A percentile compares a stretch with the other conserved stretches of the same genome.
These are phyloP conservation scores for Fusarium protoensiforme DNA, from an alignment of 2,329 filamentous ascomycete species.

Conservation along the genomic window DNA sequence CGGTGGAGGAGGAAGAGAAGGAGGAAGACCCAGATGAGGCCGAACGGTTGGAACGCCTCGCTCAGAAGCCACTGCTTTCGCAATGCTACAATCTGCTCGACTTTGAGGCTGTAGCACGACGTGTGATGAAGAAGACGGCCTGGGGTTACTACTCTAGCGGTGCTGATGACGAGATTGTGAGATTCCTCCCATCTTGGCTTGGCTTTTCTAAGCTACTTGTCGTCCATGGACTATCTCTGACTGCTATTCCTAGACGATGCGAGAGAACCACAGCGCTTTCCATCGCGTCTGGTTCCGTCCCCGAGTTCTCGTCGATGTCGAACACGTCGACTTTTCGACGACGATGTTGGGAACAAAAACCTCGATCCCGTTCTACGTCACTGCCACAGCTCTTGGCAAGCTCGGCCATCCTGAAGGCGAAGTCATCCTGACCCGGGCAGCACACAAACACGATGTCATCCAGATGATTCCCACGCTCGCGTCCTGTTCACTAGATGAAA, in stretches of 20 bases:
- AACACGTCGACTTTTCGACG: slow-evolving; percentile 84
- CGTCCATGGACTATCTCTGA: not conserved
- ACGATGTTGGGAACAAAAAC: slow-evolving; percentile 91
- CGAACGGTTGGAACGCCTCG: not conserved
- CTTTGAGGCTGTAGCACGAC: slow-evolving; percentile 9
- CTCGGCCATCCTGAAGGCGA: slow-evolving; percentile 94
- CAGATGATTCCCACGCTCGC: slow-evolving; percentile 99
- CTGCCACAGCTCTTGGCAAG: slow-evolving; percentile 93
- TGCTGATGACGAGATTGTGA: slow-evolving; percentile 24
- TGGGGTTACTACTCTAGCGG: slow-evolving; percentile 30
- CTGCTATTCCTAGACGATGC: slow-evolving; percentile 73
- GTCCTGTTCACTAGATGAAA: slow-evolving; percentile 97
- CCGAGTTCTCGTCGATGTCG: slow-evolving; percentile 86
- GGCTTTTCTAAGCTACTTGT: not conserved
- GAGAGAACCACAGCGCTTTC: slow-evolving; percentile 94
- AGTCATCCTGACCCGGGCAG: slow-evolving; percentile 85
- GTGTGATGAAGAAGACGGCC: not conserved
- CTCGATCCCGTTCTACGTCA: slow-evolving; percentile 94
- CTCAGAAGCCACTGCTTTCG: slow-evolving; percentile 7
- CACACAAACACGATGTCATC: slow-evolving; percentile 85
- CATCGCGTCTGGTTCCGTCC: slow-evolving; percentile 98
- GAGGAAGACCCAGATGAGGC: not conserved
- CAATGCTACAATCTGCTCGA: slow-evolving; percentile 15
- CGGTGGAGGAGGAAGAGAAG: not conserved
- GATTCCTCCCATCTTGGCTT: not conserved